Evolutionary conservation across 352 stramenopile genomes (phyloP), one percentile per base, ranked within the genome.

Genomic region (Phytophthora citrophthora): DNA sequence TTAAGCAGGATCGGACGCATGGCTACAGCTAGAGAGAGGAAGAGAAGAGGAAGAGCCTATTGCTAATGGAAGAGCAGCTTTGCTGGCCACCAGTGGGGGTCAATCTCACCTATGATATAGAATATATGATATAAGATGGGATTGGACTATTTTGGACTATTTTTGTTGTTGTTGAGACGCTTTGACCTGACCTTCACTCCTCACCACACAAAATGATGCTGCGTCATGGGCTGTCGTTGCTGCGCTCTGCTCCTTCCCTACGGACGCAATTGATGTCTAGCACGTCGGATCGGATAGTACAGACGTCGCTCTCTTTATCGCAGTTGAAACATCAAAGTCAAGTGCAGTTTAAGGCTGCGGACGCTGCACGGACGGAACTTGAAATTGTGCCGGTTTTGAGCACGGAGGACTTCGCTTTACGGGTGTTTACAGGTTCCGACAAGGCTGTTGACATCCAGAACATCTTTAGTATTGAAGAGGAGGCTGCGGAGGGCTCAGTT

Each of bases 1-100:
- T 99, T 99, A 50, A 99, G 87, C 61, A 99, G 74, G 74, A 99
- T 99, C 52, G 97, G 97, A 78, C 95, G 95, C 95, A 97, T 97
- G 48, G 48, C 75, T 54, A 40, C 27, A 29, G 39, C 2, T 26
- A 31, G 43, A 26, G 36, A 24, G 43, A 41, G 47, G 32, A 41
- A 29, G 53, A 50, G 20, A 24, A 44, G 23, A 38, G 13, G 34
- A 13, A 26, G 15, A 41, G n/a, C 16, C 9, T 11, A 9, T 27
- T 54, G 18, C 24, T 41, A 49, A 61, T 29, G 26, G n/a, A n/a
- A n/a, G n/a, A n/a, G n/a, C n/a, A 34, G 16, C n/a, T 43, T 38
- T 61, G 44, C 38, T 62, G 51, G 51, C 53, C 38, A 59, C 57
- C 63, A 71, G 51, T 65, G 39, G n/a, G 5, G 27, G 29, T 11